Percentiles rank a stretch among this genome's conserved stretches.
Conservation (phyloP, 805 yeast species). For the Schwanniomyces occidentalis region DNA sequence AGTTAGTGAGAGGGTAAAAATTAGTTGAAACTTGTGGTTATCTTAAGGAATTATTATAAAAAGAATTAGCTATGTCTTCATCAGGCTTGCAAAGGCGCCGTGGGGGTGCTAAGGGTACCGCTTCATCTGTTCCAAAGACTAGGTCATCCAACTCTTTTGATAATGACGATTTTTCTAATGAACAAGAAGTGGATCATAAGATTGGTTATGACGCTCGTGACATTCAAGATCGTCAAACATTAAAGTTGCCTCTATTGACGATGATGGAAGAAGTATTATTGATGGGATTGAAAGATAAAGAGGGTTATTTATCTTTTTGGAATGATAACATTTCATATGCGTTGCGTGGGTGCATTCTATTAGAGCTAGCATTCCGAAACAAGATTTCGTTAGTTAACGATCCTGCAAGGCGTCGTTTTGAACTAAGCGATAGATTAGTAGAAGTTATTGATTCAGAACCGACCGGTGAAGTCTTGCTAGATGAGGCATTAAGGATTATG, state of each 20-base stretch:
- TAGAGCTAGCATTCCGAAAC: constrained; percentile 90
- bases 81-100: constrained; percentile 79
- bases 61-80: constrained; percentile 19
- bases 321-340: constrained; percentile 97
- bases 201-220: constrained; percentile 83
- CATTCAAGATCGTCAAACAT: constrained; percentile 40
- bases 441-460: constrained; percentile 83
- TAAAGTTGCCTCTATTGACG: constrained; percentile 70
- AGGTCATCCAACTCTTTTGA: constrained; percentile 23
- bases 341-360: constrained; percentile 86
- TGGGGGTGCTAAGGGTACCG: constrained; percentile 43
- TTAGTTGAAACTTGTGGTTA: too few species aligned
- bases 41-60: neutral
- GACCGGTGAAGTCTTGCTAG: constrained; percentile 93
- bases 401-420: constrained; percentile 86
- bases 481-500: constrained; percentile 90
- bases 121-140: constrained; percentile 17
- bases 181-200: constrained; percentile 47
- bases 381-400: constrained; percentile 88
- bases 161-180: constrained; percentile 23
- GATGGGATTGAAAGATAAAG: constrained; percentile 92
- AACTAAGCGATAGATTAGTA: constrained; percentile 80
- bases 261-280: constrained; percentile 95
- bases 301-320: constrained; percentile 97
- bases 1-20: too few species aligned